Evolutionary conservation across 176 grass and related monocot species (phyloP).

Genomic region (Poa annua): DNA sequence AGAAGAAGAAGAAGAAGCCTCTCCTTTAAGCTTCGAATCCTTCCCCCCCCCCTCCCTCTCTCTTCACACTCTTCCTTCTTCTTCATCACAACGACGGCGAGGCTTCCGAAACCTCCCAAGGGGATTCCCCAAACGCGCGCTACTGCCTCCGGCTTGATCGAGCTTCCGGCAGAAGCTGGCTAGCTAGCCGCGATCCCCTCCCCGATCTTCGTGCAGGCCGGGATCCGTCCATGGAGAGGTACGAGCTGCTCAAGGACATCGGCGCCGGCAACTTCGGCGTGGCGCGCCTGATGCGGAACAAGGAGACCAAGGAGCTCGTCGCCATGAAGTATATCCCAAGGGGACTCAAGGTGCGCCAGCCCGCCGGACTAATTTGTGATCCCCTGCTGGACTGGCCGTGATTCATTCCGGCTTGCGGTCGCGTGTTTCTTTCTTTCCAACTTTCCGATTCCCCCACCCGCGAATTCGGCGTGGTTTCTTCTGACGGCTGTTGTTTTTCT

Average conservation of each 20-base stretch:
- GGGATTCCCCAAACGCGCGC: neutral
- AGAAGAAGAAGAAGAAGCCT: neutral
- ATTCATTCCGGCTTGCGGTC: neutral
- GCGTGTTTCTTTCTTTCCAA: no score
- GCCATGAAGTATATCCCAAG: slow-evolving; percentile 95
- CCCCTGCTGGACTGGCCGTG: neutral
- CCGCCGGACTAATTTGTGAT: neutral
- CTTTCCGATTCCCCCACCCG: neutral
- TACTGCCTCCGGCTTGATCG: neutral
- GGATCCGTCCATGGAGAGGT: slow-evolving; percentile 72
- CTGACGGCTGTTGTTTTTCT: neutral
- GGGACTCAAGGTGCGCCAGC: slow-evolving; percentile 57
- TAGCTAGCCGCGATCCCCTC: neutral
- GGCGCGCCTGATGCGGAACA: slow-evolving; percentile 82
- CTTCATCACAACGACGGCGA: neutral
- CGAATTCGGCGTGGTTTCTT: neutral
- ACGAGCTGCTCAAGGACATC: slow-evolving; percentile 97
- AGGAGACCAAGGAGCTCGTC: slow-evolving; percentile 92
- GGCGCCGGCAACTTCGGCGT: slow-evolving; percentile 89
- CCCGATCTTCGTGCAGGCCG: neutral
- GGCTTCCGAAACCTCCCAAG: slow-evolving; percentile 12
- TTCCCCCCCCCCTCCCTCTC: slow-evolving; percentile 1
- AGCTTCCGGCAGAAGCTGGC: no score
- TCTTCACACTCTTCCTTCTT: neutral
- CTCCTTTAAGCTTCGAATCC: slow-evolving; percentile 59